Evolutionary conservation across 192 early-diverging fungal species (phyloP), one percentile per base, ranked within the genome.

Genomic region (Paraglomus brasilianum): DNA sequence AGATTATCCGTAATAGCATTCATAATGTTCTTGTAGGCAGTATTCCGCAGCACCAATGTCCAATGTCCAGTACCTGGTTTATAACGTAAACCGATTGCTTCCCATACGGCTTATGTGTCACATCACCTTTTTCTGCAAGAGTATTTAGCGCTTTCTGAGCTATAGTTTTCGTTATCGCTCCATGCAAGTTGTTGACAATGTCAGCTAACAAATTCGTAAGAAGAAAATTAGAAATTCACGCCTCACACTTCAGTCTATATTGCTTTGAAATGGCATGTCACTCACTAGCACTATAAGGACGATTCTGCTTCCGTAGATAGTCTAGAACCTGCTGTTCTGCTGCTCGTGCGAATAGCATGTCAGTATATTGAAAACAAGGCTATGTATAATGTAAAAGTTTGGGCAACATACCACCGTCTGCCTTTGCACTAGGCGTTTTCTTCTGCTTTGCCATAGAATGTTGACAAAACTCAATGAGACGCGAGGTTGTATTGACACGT

Each of bases 221-320:
- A 10, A 13, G 68, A 15, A n/a, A 55, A n/a, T 9, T 17, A 63
- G 21, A 63, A 41, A 17, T 38, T 42, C 8, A 43, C 48, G 5
- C 13, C 17, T 42, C 8, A 43, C 48, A 14, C 13, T 7, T 22
- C 30, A 47, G 45, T 17, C 30, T 44, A 64, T 8, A 7, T 58
- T 10, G 40, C 40, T 7, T 39, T 7, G n/a, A 36, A 41, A n/a
- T 24, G 17, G 14, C 10, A 46, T 17, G 42, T 11, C n/a, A 71
- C 71, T 69, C 79, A 82, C 80, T 82, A 41, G 74, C 59, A 43
- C 80, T 79, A 36, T 82, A 82, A 6, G 80, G 80, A 42, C 80
- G 38, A 56, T 82, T 82, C 39, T 76, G 75, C 48, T 75, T 82
- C 47, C 55, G 62, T n/a, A 82, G 58, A 65, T 82, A 82, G 19